phyloP scores from a whole-genome alignment of 2,329 filamentous ascomycete species.

The Fusarium tricinctum region DNA sequence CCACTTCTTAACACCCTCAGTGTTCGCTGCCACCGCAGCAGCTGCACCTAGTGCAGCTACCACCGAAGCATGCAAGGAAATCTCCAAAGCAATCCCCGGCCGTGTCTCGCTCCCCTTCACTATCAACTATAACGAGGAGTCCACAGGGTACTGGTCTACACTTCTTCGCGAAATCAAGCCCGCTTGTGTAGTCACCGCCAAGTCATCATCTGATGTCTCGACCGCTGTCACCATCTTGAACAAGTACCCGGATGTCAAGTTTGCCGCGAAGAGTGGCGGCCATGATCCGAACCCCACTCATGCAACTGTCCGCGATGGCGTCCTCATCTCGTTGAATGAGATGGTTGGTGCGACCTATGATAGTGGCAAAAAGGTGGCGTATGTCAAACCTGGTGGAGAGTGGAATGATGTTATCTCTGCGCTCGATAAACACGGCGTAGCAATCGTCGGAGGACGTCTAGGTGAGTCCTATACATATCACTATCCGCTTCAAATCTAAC shows the following conservation, averaged over 20 bases:
- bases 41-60: slow-evolving; percentile 11
- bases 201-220: slow-evolving; percentile 16
- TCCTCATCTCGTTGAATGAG: slow-evolving; percentile 20
- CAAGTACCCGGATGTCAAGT: slow-evolving; percentile 29
- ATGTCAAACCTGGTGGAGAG: slow-evolving; percentile 31
- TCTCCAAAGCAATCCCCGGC: background rate
- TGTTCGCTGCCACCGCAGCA: slow-evolving; percentile 20
- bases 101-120: slow-evolving; percentile 6
- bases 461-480: background rate
- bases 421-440: slow-evolving; percentile 6
- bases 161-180: slow-evolving; percentile 12
- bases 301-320: slow-evolving; percentile 19
- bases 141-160: slow-evolving; percentile 16
- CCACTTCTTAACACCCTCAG: background rate
- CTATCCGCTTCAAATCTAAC: background rate
- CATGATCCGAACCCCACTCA: slow-evolving; percentile 27
- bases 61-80: slow-evolving; percentile 16
- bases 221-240: slow-evolving; percentile 21
- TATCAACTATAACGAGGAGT: slow-evolving; percentile 1
- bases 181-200: slow-evolving; percentile 11
- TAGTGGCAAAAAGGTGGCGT: slow-evolving; percentile 12
- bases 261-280: slow-evolving; percentile 24
- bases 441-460: slow-evolving; percentile 13
- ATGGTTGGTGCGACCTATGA: slow-evolving; percentile 21
- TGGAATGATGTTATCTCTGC: slow-evolving; percentile 33